phyloP scores from a whole-genome alignment of 257 asterid genomes.

The Nicotiana sylvestris region DNA sequence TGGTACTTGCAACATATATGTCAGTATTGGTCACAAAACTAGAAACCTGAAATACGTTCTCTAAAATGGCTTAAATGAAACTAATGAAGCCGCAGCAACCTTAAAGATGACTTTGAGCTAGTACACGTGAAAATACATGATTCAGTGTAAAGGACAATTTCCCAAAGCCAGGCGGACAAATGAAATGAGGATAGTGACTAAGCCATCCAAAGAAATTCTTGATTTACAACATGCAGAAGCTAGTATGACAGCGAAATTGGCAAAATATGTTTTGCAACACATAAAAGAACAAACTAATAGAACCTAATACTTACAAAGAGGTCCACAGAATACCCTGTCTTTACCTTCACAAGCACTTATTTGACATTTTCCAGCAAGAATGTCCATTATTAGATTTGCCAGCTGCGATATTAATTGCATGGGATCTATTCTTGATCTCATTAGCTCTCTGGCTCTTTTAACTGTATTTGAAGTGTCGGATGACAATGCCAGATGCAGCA shows the following conservation, averaged over 20 bases:
- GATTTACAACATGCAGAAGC: not conserved
- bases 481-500: conserved; percentile 71
- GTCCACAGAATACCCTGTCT: conserved; percentile 41
- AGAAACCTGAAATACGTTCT: not conserved
- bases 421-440: conserved; percentile 82
- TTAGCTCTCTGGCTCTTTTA: conserved; percentile 72
- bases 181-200: not conserved
- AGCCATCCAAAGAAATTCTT: not conserved
- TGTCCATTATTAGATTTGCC: conserved; percentile 81
- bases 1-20: not conserved
- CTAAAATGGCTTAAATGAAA: not conserved
- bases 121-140: not conserved
- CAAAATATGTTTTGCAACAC: not conserved
- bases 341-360: conserved; percentile 44
- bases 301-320: conserved; percentile 45
- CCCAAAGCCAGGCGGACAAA: not conserved
- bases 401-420: conserved; percentile 82
- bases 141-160: not conserved
- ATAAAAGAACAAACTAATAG: not conserved
- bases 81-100: not conserved
- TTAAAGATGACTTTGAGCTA: not conserved
- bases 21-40: not conserved
- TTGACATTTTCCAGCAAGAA: conserved; percentile 73
- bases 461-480: conserved; percentile 83
- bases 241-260: not conserved